A percentile compares a stretch with the other conserved stretches of the same genome.
These are phyloP conservation scores for Geotrichum histeridarum DNA, from an alignment of 1,139 yeast genomes.

Conservation along the genomic window DNA sequence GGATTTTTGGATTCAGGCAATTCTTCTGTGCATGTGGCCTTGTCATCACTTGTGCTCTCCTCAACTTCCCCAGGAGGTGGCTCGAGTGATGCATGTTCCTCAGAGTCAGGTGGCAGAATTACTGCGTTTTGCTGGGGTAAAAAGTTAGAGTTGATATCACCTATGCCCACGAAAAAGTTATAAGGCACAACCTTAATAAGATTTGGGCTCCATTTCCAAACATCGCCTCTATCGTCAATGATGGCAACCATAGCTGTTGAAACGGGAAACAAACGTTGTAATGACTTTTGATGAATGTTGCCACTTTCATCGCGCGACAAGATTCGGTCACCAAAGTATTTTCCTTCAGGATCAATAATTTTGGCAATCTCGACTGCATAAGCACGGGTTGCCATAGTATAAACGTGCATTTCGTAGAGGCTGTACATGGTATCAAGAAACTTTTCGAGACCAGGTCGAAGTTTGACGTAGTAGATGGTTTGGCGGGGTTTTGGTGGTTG, in stretches of 20 bases:
- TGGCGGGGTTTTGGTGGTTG: conserved; percentile 20
- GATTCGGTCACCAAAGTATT: conserved; percentile 84
- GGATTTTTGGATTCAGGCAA: conserved; percentile 2
- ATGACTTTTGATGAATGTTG: conserved; percentile 78
- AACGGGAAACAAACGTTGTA: conserved; percentile 86
- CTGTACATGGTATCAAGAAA: conserved; percentile 62
- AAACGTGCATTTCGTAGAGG: conserved; percentile 83
- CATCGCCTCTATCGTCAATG: conserved; percentile 97
- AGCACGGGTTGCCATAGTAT: conserved; percentile 97
- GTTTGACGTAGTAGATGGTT: conserved; percentile 67
- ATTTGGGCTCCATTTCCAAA: conserved; percentile 96
- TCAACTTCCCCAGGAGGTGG: conserved; percentile 5
- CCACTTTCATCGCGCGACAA: conserved; percentile 94
- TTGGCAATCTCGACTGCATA: conserved; percentile 88
- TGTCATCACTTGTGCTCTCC: conserved; percentile 3
- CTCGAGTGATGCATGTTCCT: neutral
- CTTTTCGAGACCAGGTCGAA: conserved; percentile 78
- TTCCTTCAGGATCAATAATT: conserved; percentile 85
- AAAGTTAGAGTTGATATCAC: conserved; percentile 92
- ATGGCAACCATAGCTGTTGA: conserved; percentile 95
- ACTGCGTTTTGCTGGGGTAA: conserved; percentile 72
- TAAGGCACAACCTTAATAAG: conserved; percentile 89
- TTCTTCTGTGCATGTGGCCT: conserved; percentile 1
- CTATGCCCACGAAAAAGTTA: conserved; percentile 93
- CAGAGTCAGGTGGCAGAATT: conserved; percentile 22